phyloP scores from a whole-genome alignment of 495 filamentous ascomycete species.

The Sabuloglossum arenarium region DNA sequence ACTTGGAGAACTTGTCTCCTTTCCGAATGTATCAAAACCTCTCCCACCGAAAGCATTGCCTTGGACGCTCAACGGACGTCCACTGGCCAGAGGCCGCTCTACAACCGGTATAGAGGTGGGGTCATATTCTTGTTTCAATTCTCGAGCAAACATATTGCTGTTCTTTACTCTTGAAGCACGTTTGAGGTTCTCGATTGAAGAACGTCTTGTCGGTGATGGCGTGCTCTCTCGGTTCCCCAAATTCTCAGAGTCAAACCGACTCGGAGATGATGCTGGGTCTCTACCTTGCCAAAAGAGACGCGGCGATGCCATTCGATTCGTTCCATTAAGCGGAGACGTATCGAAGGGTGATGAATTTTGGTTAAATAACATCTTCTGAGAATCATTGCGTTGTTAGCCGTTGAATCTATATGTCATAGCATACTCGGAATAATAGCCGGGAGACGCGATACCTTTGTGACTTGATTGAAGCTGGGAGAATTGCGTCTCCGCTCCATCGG shows the following conservation, averaged over 20 bases:
- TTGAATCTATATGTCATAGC: constrained; percentile 8
- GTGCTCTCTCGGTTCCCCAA: constrained; percentile 33
- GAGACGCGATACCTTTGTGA: constrained; percentile 32
- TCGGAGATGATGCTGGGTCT: constrained; percentile 34
- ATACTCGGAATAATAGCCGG: background rate
- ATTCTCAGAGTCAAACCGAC: constrained; percentile 49
- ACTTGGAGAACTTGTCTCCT: constrained; percentile 9
- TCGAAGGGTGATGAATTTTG: constrained; percentile 58
- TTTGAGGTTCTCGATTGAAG: constrained; percentile 85
- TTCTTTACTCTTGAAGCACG: constrained; percentile 89
- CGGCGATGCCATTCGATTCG: constrained; percentile 38
- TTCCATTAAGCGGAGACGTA: constrained; percentile 41
- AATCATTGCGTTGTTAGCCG: background rate
- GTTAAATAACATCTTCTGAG: constrained; percentile 23
- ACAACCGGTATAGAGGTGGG: constrained; percentile 51
- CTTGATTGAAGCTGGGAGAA: constrained; percentile 57
- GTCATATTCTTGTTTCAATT: constrained; percentile 78
- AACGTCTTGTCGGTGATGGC: constrained; percentile 48
- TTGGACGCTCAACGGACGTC: constrained; percentile 36
- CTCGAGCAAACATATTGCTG: constrained; percentile 81
- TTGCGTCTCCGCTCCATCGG: constrained; percentile 39
- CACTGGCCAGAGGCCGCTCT: constrained; percentile 54
- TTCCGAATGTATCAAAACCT: constrained; percentile 25
- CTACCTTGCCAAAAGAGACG: constrained; percentile 73
- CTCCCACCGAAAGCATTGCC: constrained; percentile 35